Evolutionary conservation across 164 flowering plant species (phyloP).

Genomic region (Euptelea pleiosperma): DNA sequence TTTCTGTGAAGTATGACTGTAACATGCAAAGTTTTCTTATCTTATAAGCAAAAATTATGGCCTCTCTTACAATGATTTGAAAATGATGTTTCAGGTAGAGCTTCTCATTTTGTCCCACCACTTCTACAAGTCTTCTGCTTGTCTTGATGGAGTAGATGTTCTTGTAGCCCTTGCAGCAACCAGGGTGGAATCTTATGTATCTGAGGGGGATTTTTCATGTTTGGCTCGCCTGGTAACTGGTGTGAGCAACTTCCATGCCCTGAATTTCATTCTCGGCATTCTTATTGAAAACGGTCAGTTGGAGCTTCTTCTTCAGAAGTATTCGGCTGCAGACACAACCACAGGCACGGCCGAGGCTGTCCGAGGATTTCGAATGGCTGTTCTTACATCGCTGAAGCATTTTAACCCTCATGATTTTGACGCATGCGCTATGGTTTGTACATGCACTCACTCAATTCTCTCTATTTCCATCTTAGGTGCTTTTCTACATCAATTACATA

Average conservation of each 20-base stretch:
- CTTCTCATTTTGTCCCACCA: slow-evolving; percentile 96
- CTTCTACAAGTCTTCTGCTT: slow-evolving; percentile 95
- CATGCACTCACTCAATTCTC: background rate
- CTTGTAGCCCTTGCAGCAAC: slow-evolving; percentile 98
- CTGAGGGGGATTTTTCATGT: slow-evolving; percentile 96
- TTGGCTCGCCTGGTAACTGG: slow-evolving; percentile 97
- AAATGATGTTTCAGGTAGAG: slow-evolving; percentile 69
- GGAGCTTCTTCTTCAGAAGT: slow-evolving; percentile 93
- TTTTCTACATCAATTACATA: too few relatives aligned
- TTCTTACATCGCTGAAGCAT: slow-evolving; percentile 86
- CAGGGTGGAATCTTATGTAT: slow-evolving; percentile 93
- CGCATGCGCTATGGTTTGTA: slow-evolving; percentile 89
- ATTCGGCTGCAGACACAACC: slow-evolving; percentile 73
- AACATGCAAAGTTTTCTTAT: too few relatives aligned
- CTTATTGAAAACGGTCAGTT: slow-evolving; percentile 95
- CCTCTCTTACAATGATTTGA: background rate
- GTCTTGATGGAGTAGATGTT: slow-evolving; percentile 99
- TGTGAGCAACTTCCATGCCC: slow-evolving; percentile 95
- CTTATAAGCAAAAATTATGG: background rate
- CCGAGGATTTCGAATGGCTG: slow-evolving; percentile 95
- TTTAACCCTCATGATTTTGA: slow-evolving; percentile 85
- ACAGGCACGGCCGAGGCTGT: slow-evolving; percentile 76
- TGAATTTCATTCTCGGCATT: slow-evolving; percentile 90
- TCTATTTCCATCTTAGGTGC: too few relatives aligned
- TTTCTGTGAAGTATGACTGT: too few relatives aligned